Conservation (phyloP, 2,329 filamentous ascomycete species). For the Talaromyces amestolkiae region DNA sequence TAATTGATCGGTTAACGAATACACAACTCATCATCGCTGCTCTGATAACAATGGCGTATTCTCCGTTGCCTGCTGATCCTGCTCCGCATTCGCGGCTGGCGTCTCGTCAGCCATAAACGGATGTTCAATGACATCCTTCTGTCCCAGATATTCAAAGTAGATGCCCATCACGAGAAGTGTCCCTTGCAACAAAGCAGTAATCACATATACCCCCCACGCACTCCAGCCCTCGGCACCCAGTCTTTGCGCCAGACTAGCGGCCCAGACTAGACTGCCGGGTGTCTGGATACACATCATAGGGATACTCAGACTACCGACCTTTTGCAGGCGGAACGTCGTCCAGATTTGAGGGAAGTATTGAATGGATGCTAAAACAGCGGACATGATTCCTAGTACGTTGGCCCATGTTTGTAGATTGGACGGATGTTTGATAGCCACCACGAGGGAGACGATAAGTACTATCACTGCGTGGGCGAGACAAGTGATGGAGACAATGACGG, state of each 20-base stretch:
- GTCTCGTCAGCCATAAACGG: slow-evolving; percentile 7
- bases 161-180: slow-evolving; percentile 76
- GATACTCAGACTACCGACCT: slow-evolving; percentile 87
- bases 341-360: slow-evolving; percentile 96
- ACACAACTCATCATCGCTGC: neutral
- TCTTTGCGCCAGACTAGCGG: slow-evolving; percentile 74
- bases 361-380: slow-evolving; percentile 73
- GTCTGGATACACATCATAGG: slow-evolving; percentile 99
- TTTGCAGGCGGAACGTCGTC: slow-evolving; percentile 80
- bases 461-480: slow-evolving; percentile 75
- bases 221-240: slow-evolving; percentile 86
- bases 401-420: slow-evolving; percentile 72
- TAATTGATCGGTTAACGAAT: neutral
- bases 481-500: slow-evolving; percentile 68
- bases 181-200: slow-evolving; percentile 84
- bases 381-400: slow-evolving; percentile 76
- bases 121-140: slow-evolving; percentile 41
- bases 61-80: slow-evolving; percentile 1
- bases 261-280: slow-evolving; percentile 86
- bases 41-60: slow-evolving; percentile 6
- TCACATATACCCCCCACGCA: slow-evolving; percentile 86
- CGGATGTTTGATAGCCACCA: slow-evolving; percentile 64
- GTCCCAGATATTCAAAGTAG: slow-evolving; percentile 57
- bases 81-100: neutral
- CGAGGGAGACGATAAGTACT: slow-evolving; percentile 61